Evolutionary conservation across 2,329 filamentous ascomycete genomes (phyloP).

Genomic region (Blumeria hordei): DNA sequence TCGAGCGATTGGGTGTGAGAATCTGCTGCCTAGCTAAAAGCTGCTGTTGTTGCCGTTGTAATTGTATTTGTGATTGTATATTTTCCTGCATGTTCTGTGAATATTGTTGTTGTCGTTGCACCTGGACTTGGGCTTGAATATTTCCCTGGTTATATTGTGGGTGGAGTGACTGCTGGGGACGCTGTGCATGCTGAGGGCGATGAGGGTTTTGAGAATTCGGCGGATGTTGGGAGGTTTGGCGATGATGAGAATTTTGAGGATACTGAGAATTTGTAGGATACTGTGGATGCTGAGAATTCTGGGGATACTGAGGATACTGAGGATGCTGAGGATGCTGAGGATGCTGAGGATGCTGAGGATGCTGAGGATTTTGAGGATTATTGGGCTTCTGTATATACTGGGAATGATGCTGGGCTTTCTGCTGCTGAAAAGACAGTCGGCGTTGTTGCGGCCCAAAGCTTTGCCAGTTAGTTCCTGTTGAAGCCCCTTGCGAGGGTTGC

Average conservation of each 20-base stretch:
- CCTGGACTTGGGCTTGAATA: neutral
- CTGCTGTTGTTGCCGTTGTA: slow-evolving; percentile 1
- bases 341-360: neutral
- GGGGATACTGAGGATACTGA: slow-evolving; percentile 3
- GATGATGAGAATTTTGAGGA: neutral
- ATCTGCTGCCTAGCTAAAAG: slow-evolving; percentile 4
- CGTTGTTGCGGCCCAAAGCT: neutral
- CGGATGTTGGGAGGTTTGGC: slow-evolving; percentile 1
- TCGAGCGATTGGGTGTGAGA: slow-evolving; percentile 3
- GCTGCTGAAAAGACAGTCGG: neutral
- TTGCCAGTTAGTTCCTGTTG: neutral
- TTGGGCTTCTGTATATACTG: slow-evolving; percentile 4
- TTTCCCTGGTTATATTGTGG: slow-evolving; percentile 2
- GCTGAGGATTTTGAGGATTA: slow-evolving; percentile 1
- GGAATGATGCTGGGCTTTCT: slow-evolving; percentile 3
- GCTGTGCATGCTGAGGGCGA: neutral
- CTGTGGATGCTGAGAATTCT: slow-evolving; percentile 1
- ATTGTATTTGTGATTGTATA: neutral
- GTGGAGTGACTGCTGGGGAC: neutral
- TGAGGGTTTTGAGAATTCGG: slow-evolving; percentile 2
- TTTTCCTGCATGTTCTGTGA: neutral
- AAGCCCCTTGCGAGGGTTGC: neutral
- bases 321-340: neutral
- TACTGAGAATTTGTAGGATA: neutral
- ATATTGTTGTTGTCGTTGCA: neutral